Percentiles rank a stretch among this genome's conserved stretches.
phyloP scores from a whole-genome alignment of 2,329 filamentous ascomycete genomes.

The Eurotiales sp. region DNA sequence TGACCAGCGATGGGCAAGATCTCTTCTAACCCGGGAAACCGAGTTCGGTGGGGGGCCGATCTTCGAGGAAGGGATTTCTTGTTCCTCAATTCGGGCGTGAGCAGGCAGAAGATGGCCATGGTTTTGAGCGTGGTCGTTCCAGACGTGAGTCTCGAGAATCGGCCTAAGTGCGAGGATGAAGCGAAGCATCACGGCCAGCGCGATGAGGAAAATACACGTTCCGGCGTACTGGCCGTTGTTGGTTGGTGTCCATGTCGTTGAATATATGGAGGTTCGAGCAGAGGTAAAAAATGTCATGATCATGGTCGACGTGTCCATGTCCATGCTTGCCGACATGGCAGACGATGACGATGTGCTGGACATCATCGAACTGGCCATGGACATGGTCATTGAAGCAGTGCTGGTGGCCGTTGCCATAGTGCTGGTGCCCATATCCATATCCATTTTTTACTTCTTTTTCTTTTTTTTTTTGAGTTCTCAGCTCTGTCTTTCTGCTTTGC shows the following conservation, averaged over 20 bases:
- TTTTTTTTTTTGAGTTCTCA: background rate
- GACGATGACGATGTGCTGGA: constrained; percentile 15
- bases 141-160: constrained; percentile 44
- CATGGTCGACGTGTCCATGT: constrained; percentile 15
- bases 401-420: constrained; percentile 15
- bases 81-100: background rate
- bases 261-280: constrained; percentile 62
- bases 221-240: constrained; percentile 72
- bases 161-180: constrained; percentile 66
- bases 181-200: constrained; percentile 68
- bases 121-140: constrained; percentile 19
- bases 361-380: constrained; percentile 9
- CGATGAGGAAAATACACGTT: constrained; percentile 85
- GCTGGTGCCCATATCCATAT: background rate
- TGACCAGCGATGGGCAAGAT: constrained; percentile 20
- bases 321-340: constrained; percentile 9
- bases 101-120: background rate
- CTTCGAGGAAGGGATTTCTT: too few species aligned
- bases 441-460: background rate
- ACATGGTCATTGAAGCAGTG: constrained; percentile 12
- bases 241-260: constrained; percentile 67
- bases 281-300: constrained; percentile 42
- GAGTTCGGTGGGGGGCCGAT: background rate
- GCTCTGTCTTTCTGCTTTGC: background rate
- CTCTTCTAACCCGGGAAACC: constrained; percentile 12